A percentile compares a stretch with the other conserved stretches of the same genome.
Evolutionary conservation across 176 grass and related monocot genomes (phyloP).

Genomic region (Zoysia japonica): DNA sequence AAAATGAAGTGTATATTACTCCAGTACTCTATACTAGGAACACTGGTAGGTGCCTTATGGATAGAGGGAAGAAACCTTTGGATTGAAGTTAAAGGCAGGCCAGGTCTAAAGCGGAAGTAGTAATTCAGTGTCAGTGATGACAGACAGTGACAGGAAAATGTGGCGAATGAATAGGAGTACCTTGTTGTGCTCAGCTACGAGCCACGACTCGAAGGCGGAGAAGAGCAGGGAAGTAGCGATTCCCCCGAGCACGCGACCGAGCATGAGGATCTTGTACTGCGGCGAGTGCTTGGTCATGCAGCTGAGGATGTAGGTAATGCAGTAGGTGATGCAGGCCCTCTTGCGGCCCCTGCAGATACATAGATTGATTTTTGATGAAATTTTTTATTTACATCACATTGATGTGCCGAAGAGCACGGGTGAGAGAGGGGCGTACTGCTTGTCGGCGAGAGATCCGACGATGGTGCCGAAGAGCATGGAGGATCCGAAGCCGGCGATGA

Average conservation of each 20-base stretch:
- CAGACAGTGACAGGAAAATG: slow-evolving; percentile 27
- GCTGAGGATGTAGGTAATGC: slow-evolving; percentile 93
- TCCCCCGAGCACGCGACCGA: slow-evolving; percentile 78
- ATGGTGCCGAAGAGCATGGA: slow-evolving; percentile 99
- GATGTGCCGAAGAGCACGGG: not conserved
- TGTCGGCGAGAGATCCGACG: slow-evolving; percentile 94
- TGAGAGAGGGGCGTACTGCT: slow-evolving; percentile 51
- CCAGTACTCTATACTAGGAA: no score
- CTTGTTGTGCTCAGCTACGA: slow-evolving; percentile 98
- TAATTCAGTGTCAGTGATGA: not conserved
- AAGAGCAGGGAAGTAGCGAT: slow-evolving; percentile 91
- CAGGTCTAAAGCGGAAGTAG: slow-evolving; percentile 24
- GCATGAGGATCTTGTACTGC: slow-evolving; percentile 76
- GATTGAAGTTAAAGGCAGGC: slow-evolving; percentile 49
- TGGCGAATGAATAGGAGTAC: slow-evolving; percentile 33
- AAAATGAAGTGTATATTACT: not conserved
- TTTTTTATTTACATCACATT: not conserved
- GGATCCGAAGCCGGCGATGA: slow-evolving; percentile 97
- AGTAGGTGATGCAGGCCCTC: slow-evolving; percentile 93
- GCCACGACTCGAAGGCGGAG: slow-evolving; percentile 98
- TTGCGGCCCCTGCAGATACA: slow-evolving; percentile 65
- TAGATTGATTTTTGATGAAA: not conserved
- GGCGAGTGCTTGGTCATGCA: slow-evolving; percentile 98
- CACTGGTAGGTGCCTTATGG: not conserved
- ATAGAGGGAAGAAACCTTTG: slow-evolving; percentile 19